phyloP scores from a whole-genome alignment of 352 stramenopile species.

The Pythium brachiatum region DNA sequence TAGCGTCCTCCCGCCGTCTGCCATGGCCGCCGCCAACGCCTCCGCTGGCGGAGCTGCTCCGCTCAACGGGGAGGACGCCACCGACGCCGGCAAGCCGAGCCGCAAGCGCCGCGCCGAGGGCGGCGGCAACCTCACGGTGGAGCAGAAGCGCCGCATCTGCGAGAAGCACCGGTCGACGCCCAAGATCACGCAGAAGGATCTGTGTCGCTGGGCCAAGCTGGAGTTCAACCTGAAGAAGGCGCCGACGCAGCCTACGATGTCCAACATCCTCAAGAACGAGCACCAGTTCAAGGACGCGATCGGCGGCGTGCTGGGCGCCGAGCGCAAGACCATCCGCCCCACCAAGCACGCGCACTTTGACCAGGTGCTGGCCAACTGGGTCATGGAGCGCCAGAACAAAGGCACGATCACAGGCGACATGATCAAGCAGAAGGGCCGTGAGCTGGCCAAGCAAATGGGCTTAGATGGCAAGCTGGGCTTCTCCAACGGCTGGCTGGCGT shows the following conservation, averaged over 20 bases:
- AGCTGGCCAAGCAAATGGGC: conserved; percentile 82
- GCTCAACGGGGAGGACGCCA: neutral
- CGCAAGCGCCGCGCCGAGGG: conserved; percentile 53
- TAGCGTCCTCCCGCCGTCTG: conserved; percentile 1
- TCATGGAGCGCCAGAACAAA: conserved; percentile 89
- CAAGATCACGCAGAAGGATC: conserved; percentile 88
- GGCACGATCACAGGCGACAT: conserved; percentile 87
- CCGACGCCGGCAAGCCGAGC: conserved; percentile 25
- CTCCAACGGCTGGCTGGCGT: conserved; percentile 85
- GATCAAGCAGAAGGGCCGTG: conserved; percentile 83
- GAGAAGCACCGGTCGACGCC: conserved; percentile 84
- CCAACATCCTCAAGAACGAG: conserved; percentile 87
- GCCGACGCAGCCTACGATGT: conserved; percentile 78
- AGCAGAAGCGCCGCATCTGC: conserved; percentile 87
- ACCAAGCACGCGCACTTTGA: conserved; percentile 77
- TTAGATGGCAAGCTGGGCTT: conserved; percentile 81
- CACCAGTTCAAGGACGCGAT: conserved; percentile 86
- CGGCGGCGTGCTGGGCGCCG: conserved; percentile 65
- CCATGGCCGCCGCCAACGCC: conserved; percentile 1
- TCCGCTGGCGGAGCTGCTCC: neutral
- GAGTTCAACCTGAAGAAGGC: conserved; percentile 85
- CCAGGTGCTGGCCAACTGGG: conserved; percentile 85
- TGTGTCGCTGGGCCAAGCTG: conserved; percentile 87
- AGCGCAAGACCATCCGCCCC: conserved; percentile 83
- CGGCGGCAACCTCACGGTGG: conserved; percentile 78